Base-by-base conservation (phyloP, 495 filamentous ascomycete genomes). In the Aspergillus steynii region DNA sequence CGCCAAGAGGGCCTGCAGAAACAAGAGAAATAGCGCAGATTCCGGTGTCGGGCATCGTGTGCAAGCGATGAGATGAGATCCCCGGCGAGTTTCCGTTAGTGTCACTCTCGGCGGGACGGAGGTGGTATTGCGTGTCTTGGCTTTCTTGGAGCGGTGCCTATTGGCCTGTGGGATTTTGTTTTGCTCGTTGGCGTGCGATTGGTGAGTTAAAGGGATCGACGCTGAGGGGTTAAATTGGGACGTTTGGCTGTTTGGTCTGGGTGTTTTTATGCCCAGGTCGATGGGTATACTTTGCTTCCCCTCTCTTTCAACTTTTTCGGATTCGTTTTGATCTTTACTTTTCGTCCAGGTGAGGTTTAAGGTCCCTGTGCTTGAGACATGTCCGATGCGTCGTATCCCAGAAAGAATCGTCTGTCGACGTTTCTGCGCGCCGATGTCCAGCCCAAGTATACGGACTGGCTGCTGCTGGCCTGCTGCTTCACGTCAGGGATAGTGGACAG, bases 401-500 rank as follows among this genome's bases (percentile, higher is more conserved):
- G 52, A 50, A 48, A 59, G 14, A 26, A 56, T 31, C 34, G 50
- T 20, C 56, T 51, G 32, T 42, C 37, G 37, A 53, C 37, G 4
- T 73, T 70, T 32, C 60, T 81, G 45, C 64, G 61, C 0, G 69
- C 67, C 0, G 70, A 79, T 14, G 53, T 83, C 49, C 65, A 72
- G 34, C 61, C 79, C 8, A 64, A 55, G 29, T 59, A 78, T 59
- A 77, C 76, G 27, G 72, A 82, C 50, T 29, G 78, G 37, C 69
- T 82, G 12, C 66, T 84, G 20, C 70, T 81, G 25, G 70, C 70
- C 28, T 84, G 82, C 64, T 83, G 80, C 60, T 70, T 83, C 50
- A 74, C 66, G 14, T 82, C 81, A 0, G 82, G 82, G 5, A 66
- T 84, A 1, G 73, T 82, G 7, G 82, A 84, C 60, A 80, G 80